Conservation (phyloP, 495 filamentous ascomycete species). For the Penicillium antarcticum region DNA sequence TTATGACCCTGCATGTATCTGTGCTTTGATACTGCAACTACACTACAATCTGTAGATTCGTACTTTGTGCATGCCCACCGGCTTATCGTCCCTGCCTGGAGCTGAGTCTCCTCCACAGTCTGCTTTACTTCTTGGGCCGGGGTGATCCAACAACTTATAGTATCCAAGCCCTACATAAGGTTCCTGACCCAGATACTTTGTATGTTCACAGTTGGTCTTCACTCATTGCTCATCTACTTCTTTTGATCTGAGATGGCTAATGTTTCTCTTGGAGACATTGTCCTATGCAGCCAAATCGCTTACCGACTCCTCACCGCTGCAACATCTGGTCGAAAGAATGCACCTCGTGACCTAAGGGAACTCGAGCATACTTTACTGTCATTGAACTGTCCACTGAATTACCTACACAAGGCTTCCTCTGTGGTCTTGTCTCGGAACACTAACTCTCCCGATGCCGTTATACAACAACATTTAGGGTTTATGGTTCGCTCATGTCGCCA, state of each 20-base stretch:
- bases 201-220: too few relatives aligned
- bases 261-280: constrained; percentile 9
- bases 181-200: too few relatives aligned
- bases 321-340: background rate
- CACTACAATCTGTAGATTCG: too few relatives aligned
- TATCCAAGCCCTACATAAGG: too few relatives aligned
- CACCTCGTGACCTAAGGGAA: background rate
- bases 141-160: too few relatives aligned
- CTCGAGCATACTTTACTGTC: background rate
- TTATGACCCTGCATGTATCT: too few relatives aligned
- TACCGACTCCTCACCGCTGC: constrained; percentile 1
- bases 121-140: too few relatives aligned
- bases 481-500: constrained; percentile 2
- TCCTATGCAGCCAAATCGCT: constrained; percentile 4
- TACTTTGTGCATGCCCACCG: too few relatives aligned
- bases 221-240: too few relatives aligned
- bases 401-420: background rate
- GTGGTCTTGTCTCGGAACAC: background rate
- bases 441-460: background rate
- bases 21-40: too few relatives aligned
- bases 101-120: too few relatives aligned
- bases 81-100: too few relatives aligned
- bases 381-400: background rate
- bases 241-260: background rate
- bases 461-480: background rate